phyloP scores from a whole-genome alignment of 768 basidiomycete genomes.

The Suillus weaverae region DNA sequence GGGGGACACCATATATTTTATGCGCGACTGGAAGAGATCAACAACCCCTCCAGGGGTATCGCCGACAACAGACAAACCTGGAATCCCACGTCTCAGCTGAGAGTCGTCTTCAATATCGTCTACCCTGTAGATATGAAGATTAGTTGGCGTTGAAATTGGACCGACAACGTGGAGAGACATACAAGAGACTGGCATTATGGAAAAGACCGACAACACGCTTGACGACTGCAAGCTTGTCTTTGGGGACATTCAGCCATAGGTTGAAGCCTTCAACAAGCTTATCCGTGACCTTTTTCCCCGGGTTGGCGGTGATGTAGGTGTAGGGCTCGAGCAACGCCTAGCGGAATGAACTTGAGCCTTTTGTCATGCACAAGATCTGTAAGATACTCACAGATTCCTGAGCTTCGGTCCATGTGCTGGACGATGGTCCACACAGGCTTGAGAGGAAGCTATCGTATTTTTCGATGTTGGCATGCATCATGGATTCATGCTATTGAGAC shows the following conservation, averaged over 20 bases:
- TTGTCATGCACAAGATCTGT: background rate
- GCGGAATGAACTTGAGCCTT: background rate
- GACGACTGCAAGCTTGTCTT: conserved; percentile 66
- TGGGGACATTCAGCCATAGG: conserved; percentile 78
- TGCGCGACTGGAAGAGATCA: conserved; percentile 67
- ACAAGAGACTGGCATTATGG: conserved; percentile 89
- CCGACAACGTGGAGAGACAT: conserved; percentile 22
- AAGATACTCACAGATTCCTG: conserved; percentile 12
- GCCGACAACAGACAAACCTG: conserved; percentile 44
- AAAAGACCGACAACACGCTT: conserved; percentile 82
- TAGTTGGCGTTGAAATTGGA: background rate
- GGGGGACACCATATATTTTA: conserved; percentile 91
- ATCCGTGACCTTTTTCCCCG: conserved; percentile 86
- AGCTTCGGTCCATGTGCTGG: conserved; percentile 15
- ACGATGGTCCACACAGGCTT: conserved; percentile 29
- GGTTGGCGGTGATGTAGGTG: conserved; percentile 74
- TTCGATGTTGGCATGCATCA: background rate
- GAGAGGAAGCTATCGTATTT: conserved; percentile 41
- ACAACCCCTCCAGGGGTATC: background rate
- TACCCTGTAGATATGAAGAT: conserved; percentile 47
- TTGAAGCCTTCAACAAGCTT: conserved; percentile 90
- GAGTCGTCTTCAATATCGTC: conserved; percentile 93
- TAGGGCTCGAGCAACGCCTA: conserved; percentile 77
- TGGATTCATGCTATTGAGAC: background rate
- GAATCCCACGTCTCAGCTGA: conserved; percentile 76